These are phyloP conservation scores for Exophiala sp. DNA, from an alignment of 2,329 filamentous ascomycete genomes.

Conservation along the genomic window DNA sequence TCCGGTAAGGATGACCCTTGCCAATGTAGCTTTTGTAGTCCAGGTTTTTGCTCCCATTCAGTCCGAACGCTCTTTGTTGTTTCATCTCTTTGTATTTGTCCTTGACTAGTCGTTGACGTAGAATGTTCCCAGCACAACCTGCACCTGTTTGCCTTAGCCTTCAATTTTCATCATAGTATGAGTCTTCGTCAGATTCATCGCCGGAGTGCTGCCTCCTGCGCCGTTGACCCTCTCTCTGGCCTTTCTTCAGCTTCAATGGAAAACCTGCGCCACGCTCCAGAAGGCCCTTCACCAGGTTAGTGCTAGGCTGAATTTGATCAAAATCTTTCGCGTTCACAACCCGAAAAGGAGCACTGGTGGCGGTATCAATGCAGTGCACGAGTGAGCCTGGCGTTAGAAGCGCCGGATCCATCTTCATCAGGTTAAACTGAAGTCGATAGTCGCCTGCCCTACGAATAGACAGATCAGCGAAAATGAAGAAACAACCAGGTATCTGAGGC, in stretches of 20 bases:
- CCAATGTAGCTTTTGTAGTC: no score
- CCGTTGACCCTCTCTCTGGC: slow-evolving; percentile 24
- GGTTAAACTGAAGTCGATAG: slow-evolving; percentile 44
- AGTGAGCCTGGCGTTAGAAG: slow-evolving; percentile 8
- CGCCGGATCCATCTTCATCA: slow-evolving; percentile 37
- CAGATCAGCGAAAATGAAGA: slow-evolving; percentile 49
- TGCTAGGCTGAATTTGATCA: slow-evolving; percentile 29
- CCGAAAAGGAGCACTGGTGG: slow-evolving; percentile 24
- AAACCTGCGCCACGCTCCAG: slow-evolving; percentile 27
- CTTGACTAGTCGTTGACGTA: no score
- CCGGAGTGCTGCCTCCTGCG: slow-evolving; percentile 14
- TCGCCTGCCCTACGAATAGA: slow-evolving; percentile 44
- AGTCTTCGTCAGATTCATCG: slow-evolving; percentile 22
- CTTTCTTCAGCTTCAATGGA: slow-evolving; percentile 30
- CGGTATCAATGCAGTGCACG: slow-evolving; percentile 16
- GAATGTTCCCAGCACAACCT: no score
- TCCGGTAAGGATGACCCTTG: no score
- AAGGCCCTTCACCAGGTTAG: slow-evolving; percentile 27
- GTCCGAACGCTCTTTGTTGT: no score
- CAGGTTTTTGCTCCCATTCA: no score
- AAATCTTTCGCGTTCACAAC: slow-evolving; percentile 31
- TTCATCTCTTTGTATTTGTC: no score
- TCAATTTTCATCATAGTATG: slow-evolving; percentile 10
- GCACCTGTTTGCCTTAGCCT: no score
- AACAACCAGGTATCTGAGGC: slow-evolving; percentile 36